Evolutionary conservation across 2,329 filamentous ascomycete genomes (phyloP).

Genomic region (Emericellopsis cladophorae): DNA sequence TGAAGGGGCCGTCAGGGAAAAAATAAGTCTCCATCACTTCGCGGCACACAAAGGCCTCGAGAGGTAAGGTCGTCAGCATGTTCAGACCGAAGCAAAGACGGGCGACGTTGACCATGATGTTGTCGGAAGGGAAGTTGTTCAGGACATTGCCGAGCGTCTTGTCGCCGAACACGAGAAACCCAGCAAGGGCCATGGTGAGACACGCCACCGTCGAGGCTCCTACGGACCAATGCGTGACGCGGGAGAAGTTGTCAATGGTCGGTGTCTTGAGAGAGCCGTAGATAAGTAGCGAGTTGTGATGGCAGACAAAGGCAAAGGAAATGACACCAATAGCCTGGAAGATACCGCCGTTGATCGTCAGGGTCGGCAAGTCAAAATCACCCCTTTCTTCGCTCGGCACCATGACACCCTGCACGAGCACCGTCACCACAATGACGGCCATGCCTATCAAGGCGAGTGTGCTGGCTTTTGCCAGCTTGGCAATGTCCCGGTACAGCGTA

Average conservation of each 20-base stretch:
- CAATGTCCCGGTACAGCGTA: constrained; percentile 90
- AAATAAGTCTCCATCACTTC: constrained; percentile 91
- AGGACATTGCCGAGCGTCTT: constrained; percentile 89
- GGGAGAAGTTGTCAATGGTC: constrained; percentile 87
- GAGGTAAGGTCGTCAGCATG: constrained; percentile 93
- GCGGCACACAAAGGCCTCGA: constrained; percentile 94
- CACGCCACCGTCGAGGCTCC: constrained; percentile 85
- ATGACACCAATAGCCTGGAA: constrained; percentile 97
- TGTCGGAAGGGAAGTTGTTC: constrained; percentile 91
- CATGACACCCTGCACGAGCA: constrained; percentile 70
- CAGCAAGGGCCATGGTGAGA: constrained; percentile 73
- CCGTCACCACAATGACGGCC: constrained; percentile 76
- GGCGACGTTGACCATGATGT: constrained; percentile 87
- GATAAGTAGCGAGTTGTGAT: constrained; percentile 95
- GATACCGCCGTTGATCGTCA: constrained; percentile 76
- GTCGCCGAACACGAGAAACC: constrained; percentile 88
- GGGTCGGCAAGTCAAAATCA: constrained; percentile 51
- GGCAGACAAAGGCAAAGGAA: constrained; percentile 73
- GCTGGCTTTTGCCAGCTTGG: constrained; percentile 95
- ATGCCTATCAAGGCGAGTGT: constrained; percentile 89
- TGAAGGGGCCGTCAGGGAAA: constrained; percentile 58
- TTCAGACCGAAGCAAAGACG: constrained; percentile 93
- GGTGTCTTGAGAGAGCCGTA: constrained; percentile 91
- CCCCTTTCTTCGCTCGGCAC: constrained; percentile 63
- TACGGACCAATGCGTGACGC: constrained; percentile 89